Evolutionary conservation across 257 asterid species (phyloP).

Genomic region (Henckelia pumila): DNA sequence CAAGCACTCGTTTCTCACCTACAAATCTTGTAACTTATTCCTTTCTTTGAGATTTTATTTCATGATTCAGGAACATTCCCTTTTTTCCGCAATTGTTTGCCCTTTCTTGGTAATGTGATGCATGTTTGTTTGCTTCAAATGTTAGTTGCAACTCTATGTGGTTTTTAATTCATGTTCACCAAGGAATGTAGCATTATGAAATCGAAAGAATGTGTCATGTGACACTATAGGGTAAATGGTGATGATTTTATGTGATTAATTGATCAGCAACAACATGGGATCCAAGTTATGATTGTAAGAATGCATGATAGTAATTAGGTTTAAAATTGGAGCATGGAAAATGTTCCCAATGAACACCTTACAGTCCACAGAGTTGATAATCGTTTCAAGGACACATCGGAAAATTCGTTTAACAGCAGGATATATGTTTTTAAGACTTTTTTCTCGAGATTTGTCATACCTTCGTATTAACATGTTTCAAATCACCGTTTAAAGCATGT

Average conservation of each 20-base stretch:
- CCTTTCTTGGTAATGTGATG: constrained; percentile 11
- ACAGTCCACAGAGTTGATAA: too few relatives aligned
- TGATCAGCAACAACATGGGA: not conserved
- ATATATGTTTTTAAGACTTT: too few relatives aligned
- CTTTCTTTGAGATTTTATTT: constrained; percentile 19
- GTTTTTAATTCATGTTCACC: constrained; percentile 12
- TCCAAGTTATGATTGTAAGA: not conserved
- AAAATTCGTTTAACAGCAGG: too few relatives aligned
- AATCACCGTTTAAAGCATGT: too few relatives aligned
- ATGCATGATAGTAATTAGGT: constrained; percentile 13
- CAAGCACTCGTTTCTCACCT: constrained; percentile 78
- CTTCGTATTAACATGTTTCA: too few relatives aligned
- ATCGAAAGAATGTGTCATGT: not conserved
- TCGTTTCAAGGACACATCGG: too few relatives aligned
- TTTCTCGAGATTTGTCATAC: too few relatives aligned
- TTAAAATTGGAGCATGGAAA: not conserved
- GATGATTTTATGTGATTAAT: constrained; percentile 12
- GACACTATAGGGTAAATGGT: constrained; percentile 2
- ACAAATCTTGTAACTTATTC: constrained; percentile 73
- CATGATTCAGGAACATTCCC: constrained; percentile 10
- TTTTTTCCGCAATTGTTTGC: not conserved
- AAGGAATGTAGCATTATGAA: constrained; percentile 16
- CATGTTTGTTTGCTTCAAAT: constrained; percentile 27
- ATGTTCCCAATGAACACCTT: not conserved
- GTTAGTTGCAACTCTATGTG: not conserved